These are phyloP conservation scores for Trichophyton mentagrophytes DNA, from an alignment of 2,329 filamentous ascomycete genomes.

Conservation along the genomic window DNA sequence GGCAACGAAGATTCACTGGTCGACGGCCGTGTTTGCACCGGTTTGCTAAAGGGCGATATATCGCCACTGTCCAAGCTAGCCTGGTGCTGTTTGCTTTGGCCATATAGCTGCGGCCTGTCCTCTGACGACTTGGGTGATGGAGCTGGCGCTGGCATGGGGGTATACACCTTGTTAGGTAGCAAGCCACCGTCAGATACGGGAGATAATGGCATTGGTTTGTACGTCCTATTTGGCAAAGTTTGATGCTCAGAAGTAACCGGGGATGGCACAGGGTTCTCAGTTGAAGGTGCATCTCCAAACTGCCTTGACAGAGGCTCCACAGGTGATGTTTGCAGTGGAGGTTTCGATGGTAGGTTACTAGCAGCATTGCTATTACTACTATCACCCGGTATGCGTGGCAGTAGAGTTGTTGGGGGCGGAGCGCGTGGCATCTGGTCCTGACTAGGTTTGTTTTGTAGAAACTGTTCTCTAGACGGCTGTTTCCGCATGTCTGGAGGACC, in stretches of 20 bases:
- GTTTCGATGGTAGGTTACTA: background rate
- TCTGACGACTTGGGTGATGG: background rate
- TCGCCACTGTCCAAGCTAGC: background rate
- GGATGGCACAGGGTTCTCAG: background rate
- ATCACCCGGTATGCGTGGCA: conserved; percentile 12
- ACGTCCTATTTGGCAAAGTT: background rate
- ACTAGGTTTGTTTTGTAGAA: conserved; percentile 25
- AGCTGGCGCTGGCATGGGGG: background rate
- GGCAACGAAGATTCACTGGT: background rate
- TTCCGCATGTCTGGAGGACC: conserved; percentile 21
- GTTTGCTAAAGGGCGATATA: background rate
- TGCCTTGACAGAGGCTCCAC: conserved; percentile 6
- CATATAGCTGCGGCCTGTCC: background rate
- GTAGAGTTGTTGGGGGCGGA: conserved; percentile 22
- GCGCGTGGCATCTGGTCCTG: conserved; percentile 28
- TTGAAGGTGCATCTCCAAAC: background rate
- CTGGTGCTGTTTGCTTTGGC: background rate
- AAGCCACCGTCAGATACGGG: background rate
- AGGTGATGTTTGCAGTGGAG: conserved; percentile 6
- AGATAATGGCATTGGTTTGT: background rate
- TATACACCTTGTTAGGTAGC: background rate
- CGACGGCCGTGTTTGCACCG: background rate
- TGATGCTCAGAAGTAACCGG: background rate
- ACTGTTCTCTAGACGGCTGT: conserved; percentile 26
- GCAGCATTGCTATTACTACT: background rate